A percentile compares a stretch with the other conserved stretches of the same genome.
phyloP scores from a whole-genome alignment of 2,329 filamentous ascomycete genomes.

The Colletotrichum sp. region DNA sequence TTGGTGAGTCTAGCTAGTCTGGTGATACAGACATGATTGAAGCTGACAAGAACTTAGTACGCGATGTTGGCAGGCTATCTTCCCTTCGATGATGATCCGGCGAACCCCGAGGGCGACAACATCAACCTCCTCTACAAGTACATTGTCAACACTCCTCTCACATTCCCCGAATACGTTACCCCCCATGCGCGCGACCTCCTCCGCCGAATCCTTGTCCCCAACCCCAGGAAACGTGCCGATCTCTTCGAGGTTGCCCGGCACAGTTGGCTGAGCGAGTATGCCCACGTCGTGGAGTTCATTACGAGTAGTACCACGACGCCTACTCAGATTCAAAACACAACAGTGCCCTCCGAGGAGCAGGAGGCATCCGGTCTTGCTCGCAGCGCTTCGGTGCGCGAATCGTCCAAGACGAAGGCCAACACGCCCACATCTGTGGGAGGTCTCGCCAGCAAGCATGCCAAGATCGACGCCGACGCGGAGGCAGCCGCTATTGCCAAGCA shows the following conservation, averaged over 20 bases:
- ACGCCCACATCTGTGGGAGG: conserved; percentile 61
- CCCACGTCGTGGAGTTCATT: conserved; percentile 96
- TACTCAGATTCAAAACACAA: conserved; percentile 82
- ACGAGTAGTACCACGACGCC: conserved; percentile 93
- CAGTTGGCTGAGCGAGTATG: conserved; percentile 97
- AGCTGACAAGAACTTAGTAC: conserved; percentile 65
- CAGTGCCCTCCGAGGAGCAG: conserved; percentile 60
- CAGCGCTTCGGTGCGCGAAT: conserved; percentile 91
- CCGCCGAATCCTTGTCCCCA: conserved; percentile 91
- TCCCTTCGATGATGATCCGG: conserved; percentile 97
- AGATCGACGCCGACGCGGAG: conserved; percentile 71
- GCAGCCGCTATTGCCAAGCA: conserved; percentile 57
- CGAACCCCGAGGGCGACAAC: conserved; percentile 97
- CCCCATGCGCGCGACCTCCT: conserved; percentile 93
- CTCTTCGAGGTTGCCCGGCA: conserved; percentile 96
- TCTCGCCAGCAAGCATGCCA: conserved; percentile 75
- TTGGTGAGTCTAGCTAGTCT: conserved; percentile 66
- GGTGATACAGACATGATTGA: background rate
- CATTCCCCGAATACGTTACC: conserved; percentile 98
- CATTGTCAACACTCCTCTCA: conserved; percentile 95
- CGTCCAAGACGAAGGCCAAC: conserved; percentile 70
- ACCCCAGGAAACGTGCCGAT: conserved; percentile 92
- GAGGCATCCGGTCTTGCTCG: conserved; percentile 58
- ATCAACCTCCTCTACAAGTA: conserved; percentile 99
- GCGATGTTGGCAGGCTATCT: conserved; percentile 98